Evolutionary conservation across 768 basidiomycete genomes (phyloP).

Genomic region (Mrakia hoshinonis): DNA sequence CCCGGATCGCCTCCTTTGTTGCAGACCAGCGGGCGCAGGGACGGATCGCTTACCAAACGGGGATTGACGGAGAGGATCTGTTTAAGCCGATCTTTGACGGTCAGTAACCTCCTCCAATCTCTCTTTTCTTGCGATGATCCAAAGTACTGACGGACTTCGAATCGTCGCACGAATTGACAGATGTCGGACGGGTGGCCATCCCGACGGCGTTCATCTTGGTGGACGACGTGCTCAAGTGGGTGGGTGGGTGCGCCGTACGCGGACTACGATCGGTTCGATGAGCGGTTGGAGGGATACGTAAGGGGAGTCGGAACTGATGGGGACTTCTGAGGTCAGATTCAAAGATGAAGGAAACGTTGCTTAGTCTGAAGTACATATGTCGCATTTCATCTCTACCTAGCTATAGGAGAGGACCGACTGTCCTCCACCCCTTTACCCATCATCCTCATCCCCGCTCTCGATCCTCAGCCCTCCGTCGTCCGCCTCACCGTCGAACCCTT

Average conservation of each 20-base stretch:
- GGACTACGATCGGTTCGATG: not conserved
- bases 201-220: not conserved
- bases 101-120: not conserved
- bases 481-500: slow-evolving; percentile 34
- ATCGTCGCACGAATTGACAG: not conserved
- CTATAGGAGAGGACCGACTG: too few species aligned
- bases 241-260: not conserved
- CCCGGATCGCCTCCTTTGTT: not conserved
- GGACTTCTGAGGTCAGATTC: too few species aligned
- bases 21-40: not conserved
- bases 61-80: not conserved
- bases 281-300: not conserved
- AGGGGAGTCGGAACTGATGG: too few species aligned
- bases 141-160: not conserved
- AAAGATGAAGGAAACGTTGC: too few species aligned
- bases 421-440: too few species aligned
- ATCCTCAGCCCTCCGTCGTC: slow-evolving; percentile 37
- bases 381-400: too few species aligned
- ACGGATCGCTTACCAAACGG: not conserved
- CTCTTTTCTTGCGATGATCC: not conserved
- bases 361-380: too few species aligned
- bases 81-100: slow-evolving; percentile 5
- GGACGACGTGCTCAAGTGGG: not conserved
- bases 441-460: slow-evolving; percentile 38
- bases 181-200: not conserved